Evolutionary conservation across 306 rosid genomes (phyloP).

Genomic region (Cyclanthera cordifolia): DNA sequence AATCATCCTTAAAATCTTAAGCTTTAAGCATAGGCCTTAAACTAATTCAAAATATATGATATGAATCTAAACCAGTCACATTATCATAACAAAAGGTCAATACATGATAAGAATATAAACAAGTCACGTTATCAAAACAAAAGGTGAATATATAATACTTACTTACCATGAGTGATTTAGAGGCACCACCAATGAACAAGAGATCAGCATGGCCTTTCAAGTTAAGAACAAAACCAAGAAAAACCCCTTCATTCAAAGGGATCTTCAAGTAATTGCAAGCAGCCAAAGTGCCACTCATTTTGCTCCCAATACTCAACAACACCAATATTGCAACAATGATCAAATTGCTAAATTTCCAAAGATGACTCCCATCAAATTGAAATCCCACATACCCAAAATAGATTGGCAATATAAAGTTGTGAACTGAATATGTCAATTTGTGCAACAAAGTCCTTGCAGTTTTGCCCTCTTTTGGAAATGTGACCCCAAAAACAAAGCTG

Average conservation of each 20-base stretch:
- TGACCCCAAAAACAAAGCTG: conserved; percentile 48
- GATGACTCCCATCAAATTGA: conserved; percentile 41
- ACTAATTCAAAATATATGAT: neutral
- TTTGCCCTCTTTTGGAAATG: conserved; percentile 76
- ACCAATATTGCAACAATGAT: conserved; percentile 29
- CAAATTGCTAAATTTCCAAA: conserved; percentile 13
- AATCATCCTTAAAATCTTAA: too few relatives aligned
- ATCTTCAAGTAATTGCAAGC: conserved; percentile 48
- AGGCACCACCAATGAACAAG: conserved; percentile 52
- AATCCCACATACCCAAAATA: conserved; percentile 83
- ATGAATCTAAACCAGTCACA: neutral
- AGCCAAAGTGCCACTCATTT: conserved; percentile 64
- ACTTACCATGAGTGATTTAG: conserved; percentile 53
- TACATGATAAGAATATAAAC: neutral
- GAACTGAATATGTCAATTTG: conserved; percentile 62
- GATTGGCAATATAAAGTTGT: conserved; percentile 68
- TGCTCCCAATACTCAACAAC: conserved; percentile 50
- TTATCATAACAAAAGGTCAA: neutral
- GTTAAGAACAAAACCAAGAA: conserved; percentile 65
- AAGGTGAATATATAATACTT: conserved; percentile 14
- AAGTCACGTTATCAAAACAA: neutral
- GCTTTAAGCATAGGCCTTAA: too few relatives aligned
- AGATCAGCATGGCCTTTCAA: conserved; percentile 90
- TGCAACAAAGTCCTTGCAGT: conserved; percentile 65
- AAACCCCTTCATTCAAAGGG: conserved; percentile 56